These are phyloP conservation scores for Xylogone sp. DNA, from an alignment of 2,329 filamentous ascomycete genomes.

Conservation along the genomic window DNA sequence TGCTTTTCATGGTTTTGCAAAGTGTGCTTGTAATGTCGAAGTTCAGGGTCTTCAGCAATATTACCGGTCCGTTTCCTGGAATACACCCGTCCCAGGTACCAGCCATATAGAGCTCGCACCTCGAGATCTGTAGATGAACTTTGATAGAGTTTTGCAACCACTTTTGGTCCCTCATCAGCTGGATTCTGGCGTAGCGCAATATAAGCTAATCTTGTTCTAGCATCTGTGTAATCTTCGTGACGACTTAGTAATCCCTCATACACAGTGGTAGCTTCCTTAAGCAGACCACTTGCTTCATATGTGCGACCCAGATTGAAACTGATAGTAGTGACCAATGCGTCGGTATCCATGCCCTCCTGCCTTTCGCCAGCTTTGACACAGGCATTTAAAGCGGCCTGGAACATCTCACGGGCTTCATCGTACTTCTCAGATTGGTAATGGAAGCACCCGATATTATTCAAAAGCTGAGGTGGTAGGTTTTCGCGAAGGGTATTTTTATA, in stretches of 20 bases:
- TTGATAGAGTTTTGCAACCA: slow-evolving; percentile 80
- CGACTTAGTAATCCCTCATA: slow-evolving; percentile 83
- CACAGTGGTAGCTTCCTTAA: slow-evolving; percentile 79
- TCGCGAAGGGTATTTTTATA: slow-evolving; percentile 64
- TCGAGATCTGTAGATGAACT: slow-evolving; percentile 82
- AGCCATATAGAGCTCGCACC: slow-evolving; percentile 88
- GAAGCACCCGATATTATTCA: slow-evolving; percentile 98
- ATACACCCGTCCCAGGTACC: slow-evolving; percentile 80
- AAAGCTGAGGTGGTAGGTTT: slow-evolving; percentile 78
- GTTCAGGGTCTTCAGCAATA: slow-evolving; percentile 83
- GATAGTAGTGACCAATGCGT: slow-evolving; percentile 91
- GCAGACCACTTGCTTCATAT: slow-evolving; percentile 79
- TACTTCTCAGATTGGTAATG: slow-evolving; percentile 85
- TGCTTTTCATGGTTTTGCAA: slow-evolving; percentile 94
- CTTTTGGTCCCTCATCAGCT: slow-evolving; percentile 80
- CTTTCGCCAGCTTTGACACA: slow-evolving; percentile 78
- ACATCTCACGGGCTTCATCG: slow-evolving; percentile 76
- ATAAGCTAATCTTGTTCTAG: slow-evolving; percentile 82
- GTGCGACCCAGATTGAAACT: slow-evolving; percentile 94
- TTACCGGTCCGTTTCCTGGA: slow-evolving; percentile 79
- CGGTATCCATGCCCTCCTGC: slow-evolving; percentile 74
- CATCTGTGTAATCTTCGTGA: slow-evolving; percentile 90
- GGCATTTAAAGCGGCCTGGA: slow-evolving; percentile 85
- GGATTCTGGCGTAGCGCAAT: slow-evolving; percentile 80
- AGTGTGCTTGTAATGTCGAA: slow-evolving; percentile 94